A percentile compares a stretch with the other conserved stretches of the same genome.
phyloP scores from a whole-genome alignment of 805 yeast species.

The Candida stauntonica region DNA sequence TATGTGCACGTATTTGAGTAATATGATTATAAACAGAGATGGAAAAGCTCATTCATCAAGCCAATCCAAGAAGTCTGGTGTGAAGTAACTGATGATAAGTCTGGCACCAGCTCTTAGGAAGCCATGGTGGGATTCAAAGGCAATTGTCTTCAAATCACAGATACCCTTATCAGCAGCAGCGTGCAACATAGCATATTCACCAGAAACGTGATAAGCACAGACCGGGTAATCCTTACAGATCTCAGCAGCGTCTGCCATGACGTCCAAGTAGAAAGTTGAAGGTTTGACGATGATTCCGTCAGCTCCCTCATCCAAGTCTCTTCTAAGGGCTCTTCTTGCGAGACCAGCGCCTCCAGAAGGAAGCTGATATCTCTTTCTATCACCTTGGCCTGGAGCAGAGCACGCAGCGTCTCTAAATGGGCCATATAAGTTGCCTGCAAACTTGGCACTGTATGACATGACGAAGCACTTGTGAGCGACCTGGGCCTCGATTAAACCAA shows the following conservation, averaged over 20 bases:
- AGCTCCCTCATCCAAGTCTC: constrained; percentile 90
- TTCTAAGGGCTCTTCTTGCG: constrained; percentile 82
- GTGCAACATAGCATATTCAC: constrained; percentile 96
- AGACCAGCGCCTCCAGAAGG: constrained; percentile 92
- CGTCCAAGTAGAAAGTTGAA: constrained; percentile 89
- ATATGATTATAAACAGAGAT: no score
- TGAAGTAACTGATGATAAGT: constrained; percentile 83
- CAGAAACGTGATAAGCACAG: constrained; percentile 94
- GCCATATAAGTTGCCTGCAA: constrained; percentile 86
- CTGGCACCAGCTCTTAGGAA: constrained; percentile 95
- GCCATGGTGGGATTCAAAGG: constrained; percentile 87
- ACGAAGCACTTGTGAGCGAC: constrained; percentile 85
- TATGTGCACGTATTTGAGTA: no score
- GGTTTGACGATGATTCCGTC: constrained; percentile 96
- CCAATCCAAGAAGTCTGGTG: constrained; percentile 97
- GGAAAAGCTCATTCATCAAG: constrained; percentile 36
- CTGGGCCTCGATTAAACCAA: constrained; percentile 73
- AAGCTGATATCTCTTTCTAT: constrained; percentile 87
- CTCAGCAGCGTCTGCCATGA: constrained; percentile 82
- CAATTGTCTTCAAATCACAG: constrained; percentile 71
- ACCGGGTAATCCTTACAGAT: constrained; percentile 82
- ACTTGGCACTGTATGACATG: constrained; percentile 93
- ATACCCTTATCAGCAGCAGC: constrained; percentile 97
- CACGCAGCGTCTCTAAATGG: constrained; percentile 99
- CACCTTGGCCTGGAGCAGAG: constrained; percentile 84